These are phyloP conservation scores for Trichoderma asperelloides DNA, from an alignment of 495 filamentous ascomycete genomes.

Conservation along the genomic window DNA sequence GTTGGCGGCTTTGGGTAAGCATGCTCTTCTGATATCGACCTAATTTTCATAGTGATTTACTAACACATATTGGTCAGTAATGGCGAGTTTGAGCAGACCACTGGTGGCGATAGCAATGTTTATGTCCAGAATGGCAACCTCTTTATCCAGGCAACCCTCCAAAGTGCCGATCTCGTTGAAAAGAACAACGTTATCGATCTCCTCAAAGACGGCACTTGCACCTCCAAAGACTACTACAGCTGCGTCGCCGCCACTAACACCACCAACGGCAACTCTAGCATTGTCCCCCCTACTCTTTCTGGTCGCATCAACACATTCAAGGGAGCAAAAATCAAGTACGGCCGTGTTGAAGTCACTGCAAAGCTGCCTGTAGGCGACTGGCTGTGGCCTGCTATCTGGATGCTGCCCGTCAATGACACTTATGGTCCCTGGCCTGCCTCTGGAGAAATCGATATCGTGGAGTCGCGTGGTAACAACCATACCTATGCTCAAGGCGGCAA, in stretches of 20 bases:
- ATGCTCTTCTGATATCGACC: not conserved
- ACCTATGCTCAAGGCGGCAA: conserved; percentile 67
- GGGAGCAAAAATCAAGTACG: conserved; percentile 66
- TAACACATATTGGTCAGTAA: conserved; percentile 42
- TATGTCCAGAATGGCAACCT: conserved; percentile 61
- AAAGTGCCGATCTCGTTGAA: conserved; percentile 53
- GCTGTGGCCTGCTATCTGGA: conserved; percentile 90
- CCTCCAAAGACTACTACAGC: conserved; percentile 41
- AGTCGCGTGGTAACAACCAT: conserved; percentile 72
- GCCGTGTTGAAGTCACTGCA: conserved; percentile 70
- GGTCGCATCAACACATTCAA: conserved; percentile 66
- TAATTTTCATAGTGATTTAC: not conserved
- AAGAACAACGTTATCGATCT: conserved; percentile 58
- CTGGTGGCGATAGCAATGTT: conserved; percentile 58
- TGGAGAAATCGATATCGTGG: conserved; percentile 80
- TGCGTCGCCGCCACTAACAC: conserved; percentile 55
- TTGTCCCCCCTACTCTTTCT: conserved; percentile 72
- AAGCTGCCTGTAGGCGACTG: conserved; percentile 70
- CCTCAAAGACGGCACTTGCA: conserved; percentile 53
- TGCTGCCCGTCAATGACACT: conserved; percentile 64
- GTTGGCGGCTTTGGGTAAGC: conserved; percentile 76
- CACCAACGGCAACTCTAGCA: conserved; percentile 60
- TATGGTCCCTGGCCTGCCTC: conserved; percentile 74
- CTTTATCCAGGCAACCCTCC: conserved; percentile 67
- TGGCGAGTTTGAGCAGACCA: conserved; percentile 73